Evolutionary conservation across 2,329 filamentous ascomycete species (phyloP).

Genomic region (Endothia cerciana): DNA sequence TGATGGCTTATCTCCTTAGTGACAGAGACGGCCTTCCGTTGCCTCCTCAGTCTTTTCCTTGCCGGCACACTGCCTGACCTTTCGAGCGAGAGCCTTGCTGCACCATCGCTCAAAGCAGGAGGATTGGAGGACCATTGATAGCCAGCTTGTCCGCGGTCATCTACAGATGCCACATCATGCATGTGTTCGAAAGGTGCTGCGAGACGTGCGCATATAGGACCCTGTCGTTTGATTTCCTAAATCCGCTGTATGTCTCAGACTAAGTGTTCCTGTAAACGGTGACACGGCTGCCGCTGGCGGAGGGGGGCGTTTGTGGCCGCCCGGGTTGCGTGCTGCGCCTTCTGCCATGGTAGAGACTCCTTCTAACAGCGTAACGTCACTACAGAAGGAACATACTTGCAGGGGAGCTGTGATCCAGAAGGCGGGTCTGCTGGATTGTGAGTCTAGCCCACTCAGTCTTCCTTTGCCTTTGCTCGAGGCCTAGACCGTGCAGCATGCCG

Average conservation of each 20-base stretch:
- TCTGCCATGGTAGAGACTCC: not conserved
- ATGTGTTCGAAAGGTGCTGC: not conserved
- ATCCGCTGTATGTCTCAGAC: not conserved
- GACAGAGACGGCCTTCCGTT: not conserved
- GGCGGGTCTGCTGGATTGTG: not conserved
- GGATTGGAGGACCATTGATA: not conserved
- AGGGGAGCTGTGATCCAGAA: not conserved
- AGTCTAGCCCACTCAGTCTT: not conserved
- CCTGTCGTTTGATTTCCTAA: not conserved
- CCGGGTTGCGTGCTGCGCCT: not conserved
- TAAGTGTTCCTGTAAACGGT: no score
- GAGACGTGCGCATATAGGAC: not conserved
- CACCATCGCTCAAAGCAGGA: not conserved
- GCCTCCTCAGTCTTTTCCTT: not conserved
- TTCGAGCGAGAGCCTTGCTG: not conserved
- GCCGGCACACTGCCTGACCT: not conserved
- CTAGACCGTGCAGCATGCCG: not conserved
- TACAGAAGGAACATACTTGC: not conserved
- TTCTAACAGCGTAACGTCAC: not conserved
- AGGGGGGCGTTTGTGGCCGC: not conserved
- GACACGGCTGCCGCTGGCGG: no score
- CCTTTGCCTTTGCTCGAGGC: not conserved
- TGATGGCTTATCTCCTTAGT: not conserved
- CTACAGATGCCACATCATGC: not conserved
- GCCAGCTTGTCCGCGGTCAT: not conserved